Evolutionary conservation across 2,329 filamentous ascomycete species (phyloP), one percentile per base, ranked within the genome.

Genomic region (Stagonosporopsis vannaccii): DNA sequence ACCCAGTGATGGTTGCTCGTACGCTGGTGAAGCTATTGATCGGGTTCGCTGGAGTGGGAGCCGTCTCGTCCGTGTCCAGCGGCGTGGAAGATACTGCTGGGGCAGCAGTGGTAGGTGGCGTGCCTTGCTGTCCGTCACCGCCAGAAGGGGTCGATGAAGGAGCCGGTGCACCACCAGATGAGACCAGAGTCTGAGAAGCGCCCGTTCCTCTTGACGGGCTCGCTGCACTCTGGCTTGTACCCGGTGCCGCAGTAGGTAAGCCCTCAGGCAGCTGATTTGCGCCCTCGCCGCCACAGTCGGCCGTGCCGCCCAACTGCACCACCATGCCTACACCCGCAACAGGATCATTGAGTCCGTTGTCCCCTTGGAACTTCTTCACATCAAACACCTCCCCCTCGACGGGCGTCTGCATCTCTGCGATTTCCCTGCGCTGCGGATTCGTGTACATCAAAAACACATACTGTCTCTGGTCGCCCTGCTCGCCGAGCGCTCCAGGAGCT

Each of bases 361-460:
- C 66, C 15, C 54, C 51, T 51, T 72, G 63, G 42, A 75, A 75
- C 41, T 66, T 50, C 46, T 65, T 58, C 1, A 68, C 61, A 52
- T 73, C 66, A 32, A 75, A 73, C 9, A 51, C 41, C 30, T 66
- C 65, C 1, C 66, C 66, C 20, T 71, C 60, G 1, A 44, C 59
- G 1, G 71, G 73, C 6, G 73, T 9, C 45, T 70, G 60, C 51
- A 75, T 43, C 15, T 58, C 22, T 2, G 57, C 49, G 17, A 72
- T 63, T 26, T 67, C 49, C 20, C 62, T 50, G 6, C 64, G 51
- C 28, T 60, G 55, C 0, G 71, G 72, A 15, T 75, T 70, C 4
- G 40, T 57, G 22, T 70, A 75, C 68, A 75, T 63, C 22, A 75
- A 48, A 39, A 75, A 75, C 7, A 59, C 59, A 54, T 75, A 75